Base-by-base conservation (phyloP, 495 filamentous ascomycete genomes). In the Talaromyces thailandensis region DNA sequence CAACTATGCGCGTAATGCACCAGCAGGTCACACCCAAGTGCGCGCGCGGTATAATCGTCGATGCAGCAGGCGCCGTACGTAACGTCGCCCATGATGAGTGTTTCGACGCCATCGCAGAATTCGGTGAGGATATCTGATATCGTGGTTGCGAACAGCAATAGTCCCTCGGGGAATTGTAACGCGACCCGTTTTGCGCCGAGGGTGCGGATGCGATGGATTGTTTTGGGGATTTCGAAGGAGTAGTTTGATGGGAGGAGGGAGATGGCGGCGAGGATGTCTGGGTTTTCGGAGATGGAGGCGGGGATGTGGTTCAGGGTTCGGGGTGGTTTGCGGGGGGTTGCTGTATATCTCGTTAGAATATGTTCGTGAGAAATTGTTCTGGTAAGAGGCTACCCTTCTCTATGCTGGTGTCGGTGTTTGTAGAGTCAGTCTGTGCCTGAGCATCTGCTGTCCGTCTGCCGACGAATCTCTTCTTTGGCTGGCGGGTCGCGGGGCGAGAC, bases 51-150 rank as follows among this genome's bases (percentile, higher is more conserved):
- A 75, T 93, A 99, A 76, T 99, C 94, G 70, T 99, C 94, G 64
- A 99, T 97, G 69, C 94, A 99, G 78, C 94, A 99, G 2, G 94
- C 94, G 53, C 94, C 94, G 75, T 99, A 99, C 0, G 94, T 99
- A 26, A 99, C 94, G 67, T 99, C 94, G 57, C 95, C 94, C 94
- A 99, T 98, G 71, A 99, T 98, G 16, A 97, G 77, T 0, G 95
- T 97, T 68, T 93, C 88, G 45, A 86, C 87, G 3, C 90, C 92
- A 0, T 92, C 86, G 72, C 94, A 99, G 79, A 99, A 99, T 65
- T 89, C 86, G 11, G 90, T 92, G 35, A 99, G 79, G 74, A 98
- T 99, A 74, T 99, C 94, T 3, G 95, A 95, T 61, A 99, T 96
- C 18, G 94, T 98, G 52, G 94, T 96, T 28, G 94, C 95, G 72